phyloP scores from a whole-genome alignment of 1,284 basidiomycete genomes.

The Marasmius tenuissimus region DNA sequence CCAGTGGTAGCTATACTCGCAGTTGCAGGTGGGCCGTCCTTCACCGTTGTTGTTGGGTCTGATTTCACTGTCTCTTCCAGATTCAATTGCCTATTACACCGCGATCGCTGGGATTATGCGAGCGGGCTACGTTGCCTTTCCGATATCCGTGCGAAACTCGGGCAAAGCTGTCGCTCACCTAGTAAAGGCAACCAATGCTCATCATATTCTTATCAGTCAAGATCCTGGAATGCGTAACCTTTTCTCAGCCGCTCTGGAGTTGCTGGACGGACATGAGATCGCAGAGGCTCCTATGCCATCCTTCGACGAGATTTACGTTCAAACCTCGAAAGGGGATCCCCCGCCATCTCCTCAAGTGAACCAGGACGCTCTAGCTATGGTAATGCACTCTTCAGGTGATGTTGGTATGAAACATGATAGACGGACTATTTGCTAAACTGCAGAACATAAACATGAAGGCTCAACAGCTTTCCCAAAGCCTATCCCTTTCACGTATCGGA shows the following conservation, averaged over 20 bases:
- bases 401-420: too few species aligned
- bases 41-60: conserved; percentile 8
- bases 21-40: neutral
- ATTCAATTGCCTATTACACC: conserved; percentile 6
- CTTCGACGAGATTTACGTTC: neutral
- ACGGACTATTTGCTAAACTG: neutral
- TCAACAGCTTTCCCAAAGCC: conserved; percentile 35
- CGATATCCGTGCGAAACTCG: conserved; percentile 23
- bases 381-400: conserved; percentile 15
- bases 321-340: neutral
- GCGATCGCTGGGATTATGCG: conserved; percentile 15
- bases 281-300: neutral
- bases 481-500: conserved; percentile 22
- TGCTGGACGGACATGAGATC: neutral
- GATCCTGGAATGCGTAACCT: conserved; percentile 5
- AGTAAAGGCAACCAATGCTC: conserved; percentile 7
- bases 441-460: conserved; percentile 15
- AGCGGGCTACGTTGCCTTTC: conserved; percentile 15
- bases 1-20: neutral
- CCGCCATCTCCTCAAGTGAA: neutral
- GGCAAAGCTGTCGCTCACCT: conserved; percentile 18
- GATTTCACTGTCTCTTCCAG: neutral
- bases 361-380: neutral
- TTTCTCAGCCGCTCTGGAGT: neutral
- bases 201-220: conserved; percentile 13